Conservation (phyloP, 768 basidiomycete genomes). For the Leccinum variicolor region DNA sequence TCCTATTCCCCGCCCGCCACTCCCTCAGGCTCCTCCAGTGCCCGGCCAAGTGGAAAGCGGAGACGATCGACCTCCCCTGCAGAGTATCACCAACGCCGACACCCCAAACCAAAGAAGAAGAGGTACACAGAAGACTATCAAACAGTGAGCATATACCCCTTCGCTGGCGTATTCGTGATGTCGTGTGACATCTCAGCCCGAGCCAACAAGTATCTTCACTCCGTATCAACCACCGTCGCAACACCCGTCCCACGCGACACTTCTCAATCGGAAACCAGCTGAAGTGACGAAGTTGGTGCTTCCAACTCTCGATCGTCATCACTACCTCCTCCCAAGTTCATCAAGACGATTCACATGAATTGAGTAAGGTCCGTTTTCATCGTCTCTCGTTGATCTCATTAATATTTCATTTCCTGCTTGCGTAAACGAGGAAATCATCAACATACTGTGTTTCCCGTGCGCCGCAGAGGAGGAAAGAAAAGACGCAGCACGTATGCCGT, state of each 20-base stretch:
- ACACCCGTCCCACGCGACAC: neutral
- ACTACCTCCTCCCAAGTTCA: constrained; percentile 12
- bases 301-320: neutral
- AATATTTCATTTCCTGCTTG: neutral
- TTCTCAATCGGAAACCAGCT: neutral
- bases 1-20: constrained; percentile 19
- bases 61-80: neutral
- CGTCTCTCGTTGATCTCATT: neutral
- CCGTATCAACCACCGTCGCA: constrained; percentile 26
- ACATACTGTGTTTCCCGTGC: constrained; percentile 3
- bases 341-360: constrained; percentile 30
- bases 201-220: constrained; percentile 19
- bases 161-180: neutral
- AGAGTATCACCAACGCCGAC: neutral
- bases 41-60: neutral
- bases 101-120: neutral
- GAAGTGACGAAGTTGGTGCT: neutral
- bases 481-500: neutral
- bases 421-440: constrained; percentile 26
- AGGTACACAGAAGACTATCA: neutral
- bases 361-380: constrained; percentile 8
- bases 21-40: neutral
- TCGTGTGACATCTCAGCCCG: neutral
- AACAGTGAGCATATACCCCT: constrained; percentile 1
- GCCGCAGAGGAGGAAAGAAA: neutral